Evolutionary conservation across 352 stramenopile genomes (phyloP), one percentile per base, ranked within the genome.

Genomic region (Globisporangium spiculum): DNA sequence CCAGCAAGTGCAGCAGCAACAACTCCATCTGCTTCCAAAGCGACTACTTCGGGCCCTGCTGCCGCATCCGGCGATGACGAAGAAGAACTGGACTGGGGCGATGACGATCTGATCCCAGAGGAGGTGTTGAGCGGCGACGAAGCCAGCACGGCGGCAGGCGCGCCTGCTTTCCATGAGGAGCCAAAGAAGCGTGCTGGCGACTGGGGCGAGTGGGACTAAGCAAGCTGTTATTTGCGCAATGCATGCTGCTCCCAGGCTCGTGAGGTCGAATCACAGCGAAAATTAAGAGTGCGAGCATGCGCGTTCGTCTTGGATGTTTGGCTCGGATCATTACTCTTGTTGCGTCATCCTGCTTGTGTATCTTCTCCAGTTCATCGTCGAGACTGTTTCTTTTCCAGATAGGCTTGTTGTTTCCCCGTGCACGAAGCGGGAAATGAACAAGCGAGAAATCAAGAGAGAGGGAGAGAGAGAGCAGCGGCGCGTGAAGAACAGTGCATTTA

Each of bases 171-270:
- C 18, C 72, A 78, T 27, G 69, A 81, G 54, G 71, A 84, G 30
- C 66, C 48, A 52, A 78, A 73, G 67, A 84, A 77, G 64, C 72
- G 74, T 34, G 77, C 78, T n/a, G 82, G 81, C 56, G 82, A 90
- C 69, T 90, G 82, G 82, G 82, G 82, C 52, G 80, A 90, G 61
- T 90, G 82, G 82, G 80, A 88, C 58, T 90, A 86, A 83, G 50
- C 26, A 38, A 4, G 22, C 18, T 32, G 36, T 3, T 26, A 36
- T 54, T 16, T 3, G 4, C 12, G 38, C 12, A 46, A 46, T 12
- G 38, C 38, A 46, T 30, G 41, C 38, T 64, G 18, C 56, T 54
- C 5, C 16, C 48, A 52, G 63, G 44, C 44, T 63, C 57, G n/a
- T 53, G 57, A 63, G 57, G 44, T 38, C 18, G 57, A 63, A 53